Evolutionary conservation across 2,329 filamentous ascomycete genomes (phyloP), one percentile per base, ranked within the genome.

Genomic region (Esteya vermicola): DNA sequence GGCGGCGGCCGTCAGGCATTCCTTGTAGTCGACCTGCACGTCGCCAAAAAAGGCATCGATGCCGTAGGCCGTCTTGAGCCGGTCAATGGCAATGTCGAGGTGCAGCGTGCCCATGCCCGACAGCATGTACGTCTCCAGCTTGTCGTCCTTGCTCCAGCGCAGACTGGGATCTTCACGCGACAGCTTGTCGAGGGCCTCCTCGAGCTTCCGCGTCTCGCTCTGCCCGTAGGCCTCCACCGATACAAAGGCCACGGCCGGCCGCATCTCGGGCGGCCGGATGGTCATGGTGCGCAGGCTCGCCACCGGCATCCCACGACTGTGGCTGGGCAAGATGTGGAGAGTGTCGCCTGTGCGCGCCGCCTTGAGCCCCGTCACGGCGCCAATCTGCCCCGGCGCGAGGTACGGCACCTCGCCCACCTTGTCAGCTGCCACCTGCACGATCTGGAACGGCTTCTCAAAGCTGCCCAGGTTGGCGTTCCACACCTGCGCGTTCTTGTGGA

Each of bases 31-130:
- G 44, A 98, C 94, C 51, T 94, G 84, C 46, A 98, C 93, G 39
- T 78, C 79, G 12, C 89, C 88, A 65, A 94, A 94, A 63, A 78
- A 46, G 68, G 86, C 70, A 75, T 94, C 57, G 67, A 70, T 85
- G 56, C 91, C 93, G 61, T 95, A 80, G 53, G 93, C 85, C 39
- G 85, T 83, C 48, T 91, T 77, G 9, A 98, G 73, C 33, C 88
- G 75, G 57, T 96, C 85, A 37, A 85, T 68, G 1, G 89, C 88
- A 36, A 98, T 91, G 51, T 98, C 91, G 1, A 98, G 69, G 58
- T 98, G 91, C 22, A 98, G 71, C 52, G 93, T 85, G 8, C 91
- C 91, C 91, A 98, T 96, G 4, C 91, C 91, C 39, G 88, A 88
- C 1, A 98, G 69, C 25, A 93, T 80, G 35, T 91, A 95, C 53